Conservation (phyloP, 2,329 filamentous ascomycete genomes). For the Botrytis byssoidea region DNA sequence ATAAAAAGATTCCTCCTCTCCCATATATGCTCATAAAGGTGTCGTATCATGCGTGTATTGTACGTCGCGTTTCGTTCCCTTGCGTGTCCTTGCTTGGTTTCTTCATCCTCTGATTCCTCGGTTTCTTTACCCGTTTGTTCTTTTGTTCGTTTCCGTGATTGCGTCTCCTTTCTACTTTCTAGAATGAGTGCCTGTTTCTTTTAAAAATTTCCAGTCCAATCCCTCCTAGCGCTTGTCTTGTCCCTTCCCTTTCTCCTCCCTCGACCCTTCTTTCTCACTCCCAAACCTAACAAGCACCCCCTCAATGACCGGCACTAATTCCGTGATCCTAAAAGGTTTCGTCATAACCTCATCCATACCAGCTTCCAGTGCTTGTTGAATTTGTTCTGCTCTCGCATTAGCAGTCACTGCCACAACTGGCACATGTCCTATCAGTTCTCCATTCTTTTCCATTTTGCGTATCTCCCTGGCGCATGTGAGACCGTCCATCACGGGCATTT, state of each 20-base stretch:
- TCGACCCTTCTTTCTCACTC: neutral
- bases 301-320: constrained; percentile 4
- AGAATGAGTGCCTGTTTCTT: neutral
- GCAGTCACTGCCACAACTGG: constrained; percentile 75
- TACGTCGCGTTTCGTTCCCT: neutral
- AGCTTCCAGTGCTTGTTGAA: constrained; percentile 64
- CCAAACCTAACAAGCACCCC: neutral
- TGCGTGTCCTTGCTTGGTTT: neutral
- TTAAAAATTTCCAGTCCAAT: neutral
- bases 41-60: neutral
- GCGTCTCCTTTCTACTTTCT: neutral
- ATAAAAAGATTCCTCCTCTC: neutral
- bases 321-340: constrained; percentile 60
- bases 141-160: neutral
- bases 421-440: constrained; percentile 59
- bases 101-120: constrained; percentile 5
- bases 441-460: constrained; percentile 61
- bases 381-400: constrained; percentile 72
- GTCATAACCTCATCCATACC: constrained; percentile 77
- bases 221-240: too few species aligned
- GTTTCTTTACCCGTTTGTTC: too few species aligned
- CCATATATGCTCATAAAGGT: neutral
- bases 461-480: constrained; percentile 69
- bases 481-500: constrained; percentile 82
- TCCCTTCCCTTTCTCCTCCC: neutral